phyloP scores from a whole-genome alignment of 2,329 filamentous ascomycete species.

The Periconia sp. region DNA sequence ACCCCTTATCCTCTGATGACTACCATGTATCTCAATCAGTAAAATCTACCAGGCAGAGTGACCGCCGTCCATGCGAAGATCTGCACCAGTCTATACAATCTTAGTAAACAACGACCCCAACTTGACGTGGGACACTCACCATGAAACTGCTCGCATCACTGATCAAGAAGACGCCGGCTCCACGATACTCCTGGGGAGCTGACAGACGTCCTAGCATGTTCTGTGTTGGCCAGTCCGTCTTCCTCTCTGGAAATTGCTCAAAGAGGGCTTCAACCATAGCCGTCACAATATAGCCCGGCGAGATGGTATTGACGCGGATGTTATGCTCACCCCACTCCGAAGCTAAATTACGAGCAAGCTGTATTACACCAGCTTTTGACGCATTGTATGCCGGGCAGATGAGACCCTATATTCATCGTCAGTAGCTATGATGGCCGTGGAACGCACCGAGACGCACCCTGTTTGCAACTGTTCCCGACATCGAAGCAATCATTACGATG shows the following conservation, averaged over 20 bases:
- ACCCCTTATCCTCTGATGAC: too few relatives aligned
- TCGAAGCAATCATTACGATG: constrained; percentile 67
- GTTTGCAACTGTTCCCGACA: constrained; percentile 67
- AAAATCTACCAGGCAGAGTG: constrained; percentile 44
- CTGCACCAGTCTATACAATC: constrained; percentile 37
- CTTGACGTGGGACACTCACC: constrained; percentile 18
- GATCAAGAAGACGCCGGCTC: constrained; percentile 46
- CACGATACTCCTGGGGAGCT: constrained; percentile 44
- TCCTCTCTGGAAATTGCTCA: constrained; percentile 71
- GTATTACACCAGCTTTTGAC: constrained; percentile 75
- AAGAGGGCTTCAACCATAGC: constrained; percentile 86
- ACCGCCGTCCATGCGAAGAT: constrained; percentile 48
- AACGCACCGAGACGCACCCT: constrained; percentile 59
- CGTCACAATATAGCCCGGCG: constrained; percentile 79
- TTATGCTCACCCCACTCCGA: constrained; percentile 74
- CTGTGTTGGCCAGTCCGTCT: constrained; percentile 75
- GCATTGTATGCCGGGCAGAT: constrained; percentile 76
- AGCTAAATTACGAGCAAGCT: constrained; percentile 73
- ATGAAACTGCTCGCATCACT: constrained; percentile 50
- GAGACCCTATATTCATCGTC: constrained; percentile 58
- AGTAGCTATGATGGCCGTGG: constrained; percentile 16
- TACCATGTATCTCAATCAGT: not conserved
- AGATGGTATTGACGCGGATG: constrained; percentile 82
- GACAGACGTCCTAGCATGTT: constrained; percentile 73
- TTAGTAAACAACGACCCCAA: constrained; percentile 9